These are phyloP conservation scores for Xerocomellus amylosporus DNA, from an alignment of 768 basidiomycete genomes.

Conservation along the genomic window DNA sequence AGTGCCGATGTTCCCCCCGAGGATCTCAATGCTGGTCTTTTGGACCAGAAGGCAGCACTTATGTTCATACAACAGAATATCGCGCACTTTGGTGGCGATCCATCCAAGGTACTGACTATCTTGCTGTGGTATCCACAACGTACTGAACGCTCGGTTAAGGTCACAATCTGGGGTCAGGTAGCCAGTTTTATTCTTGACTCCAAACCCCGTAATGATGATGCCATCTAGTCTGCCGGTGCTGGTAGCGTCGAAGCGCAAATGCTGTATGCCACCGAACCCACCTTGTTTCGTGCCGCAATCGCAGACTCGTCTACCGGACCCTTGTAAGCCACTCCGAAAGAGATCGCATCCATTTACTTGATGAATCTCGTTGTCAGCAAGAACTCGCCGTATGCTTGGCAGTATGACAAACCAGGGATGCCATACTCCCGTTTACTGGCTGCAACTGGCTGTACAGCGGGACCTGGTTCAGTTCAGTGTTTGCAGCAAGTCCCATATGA, in stretches of 20 bases:
- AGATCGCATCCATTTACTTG: neutral
- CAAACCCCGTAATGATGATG: neutral
- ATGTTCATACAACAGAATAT: conserved; percentile 66
- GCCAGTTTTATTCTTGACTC: neutral
- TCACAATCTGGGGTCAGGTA: conserved; percentile 23
- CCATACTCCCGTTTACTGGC: conserved; percentile 47
- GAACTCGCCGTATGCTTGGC: conserved; percentile 42
- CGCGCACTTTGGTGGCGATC: conserved; percentile 62
- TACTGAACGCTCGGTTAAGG: conserved; percentile 2
- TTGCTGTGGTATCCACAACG: neutral
- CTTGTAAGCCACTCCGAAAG: conserved; percentile 11
- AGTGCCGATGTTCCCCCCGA: conserved; percentile 43
- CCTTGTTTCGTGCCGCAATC: conserved; percentile 16
- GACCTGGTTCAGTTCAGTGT: conserved; percentile 40
- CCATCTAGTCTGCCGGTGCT: conserved; percentile 15
- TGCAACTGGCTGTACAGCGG: conserved; percentile 45
- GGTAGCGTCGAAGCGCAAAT: conserved; percentile 17
- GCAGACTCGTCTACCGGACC: conserved; percentile 20
- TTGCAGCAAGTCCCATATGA: conserved; percentile 29
- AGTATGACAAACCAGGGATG: conserved; percentile 51
- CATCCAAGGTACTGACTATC: conserved; percentile 40
- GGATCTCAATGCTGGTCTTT: conserved; percentile 58
- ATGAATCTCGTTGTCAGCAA: conserved; percentile 37
- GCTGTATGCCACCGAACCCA: conserved; percentile 2
- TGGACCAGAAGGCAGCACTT: conserved; percentile 58